Base-by-base conservation (phyloP, 2,329 filamentous ascomycete genomes). In the Rhynchosporium secalis region DNA sequence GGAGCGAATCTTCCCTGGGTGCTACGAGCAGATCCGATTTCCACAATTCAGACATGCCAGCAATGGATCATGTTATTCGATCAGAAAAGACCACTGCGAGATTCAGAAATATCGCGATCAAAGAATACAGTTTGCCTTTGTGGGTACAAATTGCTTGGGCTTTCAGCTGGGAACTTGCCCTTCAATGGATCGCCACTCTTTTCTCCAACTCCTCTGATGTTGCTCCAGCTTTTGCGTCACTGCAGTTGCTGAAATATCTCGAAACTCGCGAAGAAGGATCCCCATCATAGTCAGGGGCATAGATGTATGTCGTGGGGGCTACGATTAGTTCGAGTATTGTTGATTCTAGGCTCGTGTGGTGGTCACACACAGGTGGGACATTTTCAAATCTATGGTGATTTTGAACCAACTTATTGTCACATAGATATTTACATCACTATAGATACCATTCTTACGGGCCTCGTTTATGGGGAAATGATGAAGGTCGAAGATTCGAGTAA, bases 401-500 rank as follows among this genome's bases (percentile, higher is more conserved):
- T 1, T 15, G 6, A 8, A 40, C 12, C 15, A 29, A 15, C 28
- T 40, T 41, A 3, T 26, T 41, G 1, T 15, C 38, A 4, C 51
- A 38, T 20, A 54, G 51, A 54, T 41, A 54, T 54, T 7, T 33
- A 54, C 36, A 54, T 68, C 20, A 87, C 88, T 0, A 77, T 92
- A 15, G 84, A 88, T 56, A 82, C 86, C 20, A 86, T 91, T 68
- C 77, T 94, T 2, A 85, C 87, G 1, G 83, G 88, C 0, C 79
- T 92, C 13, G 82, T 93, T 15, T 93, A 92, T 69, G 83, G 86
- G 63, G 93, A 94, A 73, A 84, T 88, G 0, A 84, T 92, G 78
- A 82, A 86, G 41, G 82, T 86, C 56, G 93, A 93, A 72, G 89
- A 92, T 72, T 81, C 83, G 20, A 79, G 71, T 15, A 68, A 78